Base-by-base conservation (phyloP, 176 grass and related monocot genomes). In the Zoysia japonica region DNA sequence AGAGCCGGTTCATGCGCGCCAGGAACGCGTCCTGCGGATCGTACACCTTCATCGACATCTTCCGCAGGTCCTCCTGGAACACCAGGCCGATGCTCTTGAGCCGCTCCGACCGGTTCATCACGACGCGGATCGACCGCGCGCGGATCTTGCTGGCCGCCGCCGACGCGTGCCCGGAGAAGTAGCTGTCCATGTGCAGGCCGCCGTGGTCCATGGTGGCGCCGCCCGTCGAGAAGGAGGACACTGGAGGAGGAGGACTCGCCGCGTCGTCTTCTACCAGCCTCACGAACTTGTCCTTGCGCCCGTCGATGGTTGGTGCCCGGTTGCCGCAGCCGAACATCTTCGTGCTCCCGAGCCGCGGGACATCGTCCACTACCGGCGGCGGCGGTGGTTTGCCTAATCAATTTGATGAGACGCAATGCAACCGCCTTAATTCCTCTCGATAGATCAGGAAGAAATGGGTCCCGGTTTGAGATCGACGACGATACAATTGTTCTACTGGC, bases 11-110 rank as follows among this genome's bases (percentile, higher is more conserved):
- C 89, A 97, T 94, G 17, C 87, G 78, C 40, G 74, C 53, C 2
- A 97, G 85, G 80, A 92, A 90, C 61, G 82, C 83, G 52, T 94
- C 95, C 71, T 97, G 95, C 17, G 88, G 95, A 79, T 94, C 89
- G 70, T 92, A 92, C 76, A 97, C 90, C 69, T 85, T 88, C 71
- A 87, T 84, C 11, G 91, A 89, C 40, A 77, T 78, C 69, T 72
- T 78, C 43, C 78, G 82, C 38, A 94, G 84, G 61, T 94, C 95
- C 72, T 98, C 92, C 20, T 90, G 87, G 59, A 97, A 97, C 1
- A 97, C 87, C 1, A 65, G 81, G 1, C 28, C 28, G 28, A 28
- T 28, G 28, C 28, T 28, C 28, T 28, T 28, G 28, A 28, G 28
- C 28, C 28, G 28, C 28, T 28, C 28, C 28, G 28, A 28, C 28